A percentile compares a stretch with the other conserved stretches of the same genome.
These are phyloP conservation scores for Cladophialophora bantiana DNA, from an alignment of 2,329 filamentous ascomycete species.

Conservation along the genomic window DNA sequence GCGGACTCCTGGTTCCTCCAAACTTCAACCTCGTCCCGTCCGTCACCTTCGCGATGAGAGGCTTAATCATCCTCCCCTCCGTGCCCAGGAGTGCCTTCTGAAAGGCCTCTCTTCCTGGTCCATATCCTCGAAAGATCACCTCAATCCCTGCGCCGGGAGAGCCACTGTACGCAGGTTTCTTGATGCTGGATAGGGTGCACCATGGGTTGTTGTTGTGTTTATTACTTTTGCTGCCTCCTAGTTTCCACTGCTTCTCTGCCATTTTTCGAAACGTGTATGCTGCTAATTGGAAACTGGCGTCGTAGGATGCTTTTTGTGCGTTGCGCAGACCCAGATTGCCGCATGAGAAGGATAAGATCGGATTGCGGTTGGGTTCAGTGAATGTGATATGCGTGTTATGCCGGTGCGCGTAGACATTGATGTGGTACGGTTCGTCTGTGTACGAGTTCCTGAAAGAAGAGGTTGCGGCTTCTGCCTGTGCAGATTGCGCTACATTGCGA, in stretches of 20 bases:
- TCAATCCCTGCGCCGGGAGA: conserved; percentile 72
- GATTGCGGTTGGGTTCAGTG: conserved; percentile 78
- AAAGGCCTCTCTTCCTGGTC: conserved; percentile 83
- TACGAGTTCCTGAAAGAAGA: conserved; percentile 22
- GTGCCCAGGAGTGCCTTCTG: conserved; percentile 86
- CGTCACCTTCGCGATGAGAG: conserved; percentile 78
- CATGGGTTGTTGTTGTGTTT: conserved; percentile 63
- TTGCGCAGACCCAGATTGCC: conserved; percentile 95
- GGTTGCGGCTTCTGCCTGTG: conserved; percentile 29
- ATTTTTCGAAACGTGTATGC: conserved; percentile 84
- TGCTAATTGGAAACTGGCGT: conserved; percentile 88
- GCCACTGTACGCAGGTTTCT: conserved; percentile 75
- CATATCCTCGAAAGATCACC: conserved; percentile 84
- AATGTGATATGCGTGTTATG: conserved; percentile 97
- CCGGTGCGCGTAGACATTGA: conserved; percentile 85
- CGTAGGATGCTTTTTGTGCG: conserved; percentile 78
- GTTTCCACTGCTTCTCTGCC: conserved; percentile 78
- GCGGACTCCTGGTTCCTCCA: conserved; percentile 86
- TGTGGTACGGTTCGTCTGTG: conserved; percentile 72
- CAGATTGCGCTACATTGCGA: conserved; percentile 24
- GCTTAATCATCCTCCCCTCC: conserved; percentile 78
- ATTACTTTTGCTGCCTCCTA: conserved; percentile 67
- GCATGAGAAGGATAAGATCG: conserved; percentile 78
- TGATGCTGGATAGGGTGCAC: conserved; percentile 80
- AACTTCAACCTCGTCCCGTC: conserved; percentile 94